phyloP scores from a whole-genome alignment of 78 protist species.

The Capsaspora owczarzaki region DNA sequence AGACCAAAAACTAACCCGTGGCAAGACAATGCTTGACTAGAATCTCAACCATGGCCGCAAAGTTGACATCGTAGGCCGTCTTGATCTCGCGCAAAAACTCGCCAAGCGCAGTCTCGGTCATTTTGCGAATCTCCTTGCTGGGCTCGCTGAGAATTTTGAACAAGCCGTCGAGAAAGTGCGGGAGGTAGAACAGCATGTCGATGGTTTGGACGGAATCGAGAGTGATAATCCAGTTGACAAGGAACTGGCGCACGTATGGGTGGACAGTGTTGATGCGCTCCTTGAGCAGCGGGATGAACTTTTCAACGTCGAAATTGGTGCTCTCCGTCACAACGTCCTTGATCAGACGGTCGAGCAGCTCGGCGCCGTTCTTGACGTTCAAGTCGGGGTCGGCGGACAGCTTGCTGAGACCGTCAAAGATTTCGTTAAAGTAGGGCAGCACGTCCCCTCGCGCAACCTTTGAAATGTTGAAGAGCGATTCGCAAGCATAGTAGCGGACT shows the following conservation, averaged over 20 bases:
- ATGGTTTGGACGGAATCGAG: constrained; percentile 25
- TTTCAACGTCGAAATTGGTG: constrained; percentile 38
- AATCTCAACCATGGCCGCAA: constrained; percentile 42
- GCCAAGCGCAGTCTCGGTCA: constrained; percentile 52
- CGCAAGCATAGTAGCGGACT: constrained; percentile 90
- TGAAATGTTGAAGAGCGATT: constrained; percentile 86
- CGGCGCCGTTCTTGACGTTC: constrained; percentile 74
- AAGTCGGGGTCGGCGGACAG: constrained; percentile 81
- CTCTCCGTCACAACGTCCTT: constrained; percentile 85
- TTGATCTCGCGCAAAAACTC: constrained; percentile 68
- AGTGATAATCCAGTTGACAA: constrained; percentile 24
- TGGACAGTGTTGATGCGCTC: constrained; percentile 35
- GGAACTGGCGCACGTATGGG: constrained; percentile 53
- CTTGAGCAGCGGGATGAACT: constrained; percentile 60
- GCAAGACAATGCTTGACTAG: constrained; percentile 9
- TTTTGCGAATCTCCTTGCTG: constrained; percentile 31
- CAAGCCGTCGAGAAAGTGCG: constrained; percentile 77
- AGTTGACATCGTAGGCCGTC: constrained; percentile 49
- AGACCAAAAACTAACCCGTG: neutral
- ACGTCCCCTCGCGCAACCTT: constrained; percentile 67
- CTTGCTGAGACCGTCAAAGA: constrained; percentile 81
- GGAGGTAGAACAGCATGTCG: constrained; percentile 51
- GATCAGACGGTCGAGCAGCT: constrained; percentile 76
- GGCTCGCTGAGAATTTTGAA: constrained; percentile 25
- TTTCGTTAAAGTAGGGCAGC: constrained; percentile 68